These are phyloP conservation scores for Lagenaria siceraria DNA, from an alignment of 306 rosid species.

Conservation along the genomic window DNA sequence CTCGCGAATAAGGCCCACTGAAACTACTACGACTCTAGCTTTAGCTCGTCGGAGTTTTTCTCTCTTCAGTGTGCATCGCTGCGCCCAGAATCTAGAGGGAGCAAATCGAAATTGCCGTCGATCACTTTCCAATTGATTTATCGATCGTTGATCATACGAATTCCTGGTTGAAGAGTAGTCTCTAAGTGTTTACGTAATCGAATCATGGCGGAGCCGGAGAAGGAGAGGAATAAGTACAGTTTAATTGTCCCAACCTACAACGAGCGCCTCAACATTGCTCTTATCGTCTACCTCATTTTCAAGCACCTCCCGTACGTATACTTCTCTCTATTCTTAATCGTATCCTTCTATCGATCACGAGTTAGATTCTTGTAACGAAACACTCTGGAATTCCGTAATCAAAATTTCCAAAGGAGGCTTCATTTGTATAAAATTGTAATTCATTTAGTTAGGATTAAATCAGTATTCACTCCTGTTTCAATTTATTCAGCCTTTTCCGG, in stretches of 20 bases:
- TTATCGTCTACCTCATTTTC: conserved; percentile 77
- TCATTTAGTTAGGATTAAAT: neutral
- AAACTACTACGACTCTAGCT: neutral
- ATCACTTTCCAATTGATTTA: neutral
- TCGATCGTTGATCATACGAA: neutral
- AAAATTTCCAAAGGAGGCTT: neutral
- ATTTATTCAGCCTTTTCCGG: neutral
- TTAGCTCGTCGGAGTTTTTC: neutral
- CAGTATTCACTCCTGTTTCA: neutral
- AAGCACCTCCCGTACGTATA: conserved; percentile 55
- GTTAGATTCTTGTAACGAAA: neutral
- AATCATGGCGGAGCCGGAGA: conserved; percentile 9
- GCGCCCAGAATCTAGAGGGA: neutral
- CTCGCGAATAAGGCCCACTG: neutral
- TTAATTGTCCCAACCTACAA: conserved; percentile 84
- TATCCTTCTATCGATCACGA: neutral
- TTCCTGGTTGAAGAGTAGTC: neutral
- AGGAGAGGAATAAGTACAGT: conserved; percentile 61
- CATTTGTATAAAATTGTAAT: neutral
- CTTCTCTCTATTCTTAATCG: neutral
- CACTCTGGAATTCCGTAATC: neutral
- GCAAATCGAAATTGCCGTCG: neutral
- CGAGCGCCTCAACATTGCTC: conserved; percentile 84
- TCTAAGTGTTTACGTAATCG: neutral
- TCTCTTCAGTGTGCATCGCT: neutral